Base-by-base conservation (phyloP, 495 filamentous ascomycete species). In the Margaritispora aquatica region DNA sequence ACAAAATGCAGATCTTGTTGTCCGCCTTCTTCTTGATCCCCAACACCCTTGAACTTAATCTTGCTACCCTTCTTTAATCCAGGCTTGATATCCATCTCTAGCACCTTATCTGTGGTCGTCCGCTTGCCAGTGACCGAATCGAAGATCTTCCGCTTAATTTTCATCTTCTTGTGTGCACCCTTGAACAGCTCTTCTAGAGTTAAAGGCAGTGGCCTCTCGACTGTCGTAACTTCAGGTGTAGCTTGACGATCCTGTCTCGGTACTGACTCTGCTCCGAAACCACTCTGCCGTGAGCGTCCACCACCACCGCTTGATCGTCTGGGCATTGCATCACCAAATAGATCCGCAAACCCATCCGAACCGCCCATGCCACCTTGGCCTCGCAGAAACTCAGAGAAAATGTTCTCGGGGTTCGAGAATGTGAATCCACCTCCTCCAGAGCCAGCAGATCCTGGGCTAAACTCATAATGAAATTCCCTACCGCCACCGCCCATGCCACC, bases 21-120 rank as follows among this genome's bases (percentile, higher is more conserved):
- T n/a, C 92, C 92, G 26, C 95, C 94, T 69, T 97, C 94, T 62
- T 96, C 92, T 69, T 97, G 92, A 71, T 97, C 95, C 1, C 95
- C 94, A 27, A 97, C 89, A 26, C 92, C 90, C 72, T 89, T 88
- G 68, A 95, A 98, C 75, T 96, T 96, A 65, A 98, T 95, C 80
- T 97, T 98, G 60, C 90, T 94, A 22, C 94, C 94, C 58, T 92
- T 88, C 72, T 96, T 95, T 71, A 96, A 80, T 48, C 94, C 94
- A 27, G 89, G 88, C 75, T 97, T 96, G 73, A 97, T 95, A 54
- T 87, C 86, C 58, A 97, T 93, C 69, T 96, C 91, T 20, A 98
- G 71, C 9, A 96, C 89, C 59, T 91, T 88, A 59, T 98, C 95
- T 58, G 92, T 87, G 2, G 86, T 87, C 26, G 78, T 92, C 63